Base-by-base conservation (phyloP, 352 stramenopile species). In the Pythium plurisporium region DNA sequence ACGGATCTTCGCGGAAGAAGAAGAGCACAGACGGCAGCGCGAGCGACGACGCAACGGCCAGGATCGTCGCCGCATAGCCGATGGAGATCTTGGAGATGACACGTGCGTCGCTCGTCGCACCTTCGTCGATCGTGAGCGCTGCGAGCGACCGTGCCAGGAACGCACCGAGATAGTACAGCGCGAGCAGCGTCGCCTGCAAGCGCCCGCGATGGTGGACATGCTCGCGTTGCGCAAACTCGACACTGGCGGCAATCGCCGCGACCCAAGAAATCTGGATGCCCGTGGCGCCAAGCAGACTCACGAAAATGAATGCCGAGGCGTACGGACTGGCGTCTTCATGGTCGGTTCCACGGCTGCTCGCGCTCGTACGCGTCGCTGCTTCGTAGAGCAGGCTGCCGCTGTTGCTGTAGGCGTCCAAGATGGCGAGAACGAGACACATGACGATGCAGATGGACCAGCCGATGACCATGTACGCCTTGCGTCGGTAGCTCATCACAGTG, bases 381-480 rank as follows among this genome's bases (percentile, higher is more conserved):
- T 33, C 10, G 20, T 47, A 54, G 31, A 53, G 33, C 20, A 22
- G 36, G 19, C 14, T 29, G 7, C 36, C 37, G 44, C 22, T 45
- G 45, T 61, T 50, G 38, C 53, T 23, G 27, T 59, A 59, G 8
- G 22, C 19, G 26, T 62, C 42, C 54, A 62, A 38, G 54, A 54
- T 31, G 33, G 48, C 48, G 30, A 62, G 48, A 2, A 45, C 31
- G 19, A 58, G n/a, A 19, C 48, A 62, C 44, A 67, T 62, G 52
- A 44, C 30, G 29, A 50, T 25, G 8, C 36, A 49, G 26, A 69
- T 31, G n/a, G 52, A 5, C 61, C 60, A 74, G 41, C 85, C 85
- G 8, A 81, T 43, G 19, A 87, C 64, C 62, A 94, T 90, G 64
- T 95, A 95, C 23, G 81, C 59, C 62, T 89, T 91, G 27, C 83